A percentile compares a stretch with the other conserved stretches of the same genome.
These are phyloP conservation scores for Trifolium fragiferum DNA, from an alignment of 306 rosid species.

Conservation along the genomic window DNA sequence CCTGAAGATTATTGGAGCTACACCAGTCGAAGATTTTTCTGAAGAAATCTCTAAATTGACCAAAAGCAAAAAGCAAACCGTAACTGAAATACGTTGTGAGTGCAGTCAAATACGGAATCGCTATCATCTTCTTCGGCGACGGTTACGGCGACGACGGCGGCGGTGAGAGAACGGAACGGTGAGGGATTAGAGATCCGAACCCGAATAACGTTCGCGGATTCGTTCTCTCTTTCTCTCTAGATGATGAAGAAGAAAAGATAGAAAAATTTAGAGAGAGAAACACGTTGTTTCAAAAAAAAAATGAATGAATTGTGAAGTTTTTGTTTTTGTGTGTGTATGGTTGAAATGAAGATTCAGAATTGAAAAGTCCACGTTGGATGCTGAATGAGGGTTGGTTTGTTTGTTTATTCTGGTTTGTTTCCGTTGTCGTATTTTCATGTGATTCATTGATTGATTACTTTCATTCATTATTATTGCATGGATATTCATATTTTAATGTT, in stretches of 20 bases:
- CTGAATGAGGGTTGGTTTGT: background rate
- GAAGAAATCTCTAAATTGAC: constrained; percentile 86
- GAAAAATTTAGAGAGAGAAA: background rate
- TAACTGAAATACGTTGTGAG: constrained; percentile 92
- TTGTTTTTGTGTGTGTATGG: background rate
- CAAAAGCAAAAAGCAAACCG: constrained; percentile 84
- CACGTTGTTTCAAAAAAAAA: background rate
- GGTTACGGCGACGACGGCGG: background rate
- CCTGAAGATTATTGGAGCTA: constrained; percentile 72
- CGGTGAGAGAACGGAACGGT: background rate
- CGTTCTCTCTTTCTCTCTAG: background rate
- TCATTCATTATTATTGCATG: too few species aligned
- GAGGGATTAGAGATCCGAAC: constrained; percentile 40
- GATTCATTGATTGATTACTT: too few species aligned
- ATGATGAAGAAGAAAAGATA: background rate
- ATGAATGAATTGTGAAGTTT: background rate
- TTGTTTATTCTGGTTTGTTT: too few species aligned
- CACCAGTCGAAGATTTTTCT: constrained; percentile 74
- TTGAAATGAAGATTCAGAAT: background rate
- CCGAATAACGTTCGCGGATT: constrained; percentile 36
- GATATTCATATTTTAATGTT: too few species aligned
- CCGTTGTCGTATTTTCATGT: too few species aligned
- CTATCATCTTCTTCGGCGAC: constrained; percentile 48
- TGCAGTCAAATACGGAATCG: constrained; percentile 90
- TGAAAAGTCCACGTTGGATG: background rate